Evolutionary conservation across 768 basidiomycete species (phyloP).

Genomic region (Agrocybe pediades): DNA sequence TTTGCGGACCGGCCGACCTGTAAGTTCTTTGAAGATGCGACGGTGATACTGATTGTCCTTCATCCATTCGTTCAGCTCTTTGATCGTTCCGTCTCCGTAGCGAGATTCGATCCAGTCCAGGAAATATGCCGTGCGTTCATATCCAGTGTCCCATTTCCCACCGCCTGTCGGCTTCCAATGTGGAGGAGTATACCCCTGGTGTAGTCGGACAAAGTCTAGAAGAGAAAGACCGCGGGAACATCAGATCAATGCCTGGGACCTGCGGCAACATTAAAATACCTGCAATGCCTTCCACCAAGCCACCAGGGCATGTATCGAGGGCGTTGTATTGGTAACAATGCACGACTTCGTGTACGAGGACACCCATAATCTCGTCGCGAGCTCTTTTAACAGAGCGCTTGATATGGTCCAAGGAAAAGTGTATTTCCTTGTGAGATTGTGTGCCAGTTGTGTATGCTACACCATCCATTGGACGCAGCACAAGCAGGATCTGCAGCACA

Average conservation of each 20-base stretch:
- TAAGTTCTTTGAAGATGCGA: slow-evolving; percentile 45
- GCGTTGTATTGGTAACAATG: slow-evolving; percentile 80
- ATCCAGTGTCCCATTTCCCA: slow-evolving; percentile 74
- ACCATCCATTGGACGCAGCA: slow-evolving; percentile 67
- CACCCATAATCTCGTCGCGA: slow-evolving; percentile 67
- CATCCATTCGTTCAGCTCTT: slow-evolving; percentile 58
- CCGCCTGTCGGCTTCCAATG: slow-evolving; percentile 62
- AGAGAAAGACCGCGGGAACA: background rate
- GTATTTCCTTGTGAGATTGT: slow-evolving; percentile 66
- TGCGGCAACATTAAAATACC: slow-evolving; percentile 54
- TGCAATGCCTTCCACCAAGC: slow-evolving; percentile 80
- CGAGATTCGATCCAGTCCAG: slow-evolving; percentile 66
- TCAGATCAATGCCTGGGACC: background rate
- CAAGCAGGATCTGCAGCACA: slow-evolving; percentile 54
- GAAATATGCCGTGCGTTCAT: slow-evolving; percentile 74
- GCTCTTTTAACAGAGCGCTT: slow-evolving; percentile 39
- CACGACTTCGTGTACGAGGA: slow-evolving; percentile 75
- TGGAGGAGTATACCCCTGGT: slow-evolving; percentile 59
- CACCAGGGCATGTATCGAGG: slow-evolving; percentile 59
- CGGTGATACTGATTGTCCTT: slow-evolving; percentile 50
- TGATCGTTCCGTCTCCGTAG: slow-evolving; percentile 55
- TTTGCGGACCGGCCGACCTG: slow-evolving; percentile 14
- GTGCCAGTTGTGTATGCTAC: slow-evolving; percentile 69
- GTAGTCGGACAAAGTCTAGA: slow-evolving; percentile 72
- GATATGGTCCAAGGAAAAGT: slow-evolving; percentile 71